phyloP scores from a whole-genome alignment of 2,329 filamentous ascomycete genomes.

The Geosmithia putterillii region DNA sequence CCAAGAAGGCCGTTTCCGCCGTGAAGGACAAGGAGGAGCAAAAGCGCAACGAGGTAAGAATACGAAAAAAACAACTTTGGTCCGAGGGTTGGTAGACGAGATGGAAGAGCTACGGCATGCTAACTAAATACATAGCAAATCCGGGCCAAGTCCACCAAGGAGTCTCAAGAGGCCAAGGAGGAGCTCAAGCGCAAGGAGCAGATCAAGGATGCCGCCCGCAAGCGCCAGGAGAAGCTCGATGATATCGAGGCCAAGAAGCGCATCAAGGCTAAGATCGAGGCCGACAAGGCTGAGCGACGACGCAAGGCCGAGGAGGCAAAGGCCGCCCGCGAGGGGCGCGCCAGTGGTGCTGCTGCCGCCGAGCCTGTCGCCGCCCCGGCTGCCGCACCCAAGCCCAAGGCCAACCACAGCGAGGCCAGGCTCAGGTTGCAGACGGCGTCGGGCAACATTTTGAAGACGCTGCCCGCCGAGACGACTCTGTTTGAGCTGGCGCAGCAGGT shows the following conservation, averaged over 20 bases:
- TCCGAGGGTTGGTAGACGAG: too few species aligned
- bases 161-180: constrained; percentile 81
- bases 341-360: constrained; percentile 21
- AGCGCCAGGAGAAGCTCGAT: constrained; percentile 76
- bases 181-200: constrained; percentile 79
- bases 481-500: constrained; percentile 82
- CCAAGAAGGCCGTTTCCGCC: constrained; percentile 58
- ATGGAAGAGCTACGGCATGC: background rate
- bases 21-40: constrained; percentile 67
- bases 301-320: constrained; percentile 78
- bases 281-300: constrained; percentile 81
- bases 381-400: constrained; percentile 46
- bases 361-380: constrained; percentile 33
- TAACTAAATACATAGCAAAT: constrained; percentile 23
- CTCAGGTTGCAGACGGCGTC: constrained; percentile 63
- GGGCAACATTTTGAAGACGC: constrained; percentile 75
- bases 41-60: constrained; percentile 67
- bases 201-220: constrained; percentile 78
- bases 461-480: constrained; percentile 79
- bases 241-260: constrained; percentile 78
- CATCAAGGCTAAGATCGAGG: constrained; percentile 88
- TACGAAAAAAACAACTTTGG: background rate
- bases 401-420: constrained; percentile 67
- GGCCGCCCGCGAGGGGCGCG: constrained; percentile 69
- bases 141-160: constrained; percentile 78